Evolutionary conservation across 768 basidiomycete species (phyloP).

Genomic region (Lyophyllum semitale): DNA sequence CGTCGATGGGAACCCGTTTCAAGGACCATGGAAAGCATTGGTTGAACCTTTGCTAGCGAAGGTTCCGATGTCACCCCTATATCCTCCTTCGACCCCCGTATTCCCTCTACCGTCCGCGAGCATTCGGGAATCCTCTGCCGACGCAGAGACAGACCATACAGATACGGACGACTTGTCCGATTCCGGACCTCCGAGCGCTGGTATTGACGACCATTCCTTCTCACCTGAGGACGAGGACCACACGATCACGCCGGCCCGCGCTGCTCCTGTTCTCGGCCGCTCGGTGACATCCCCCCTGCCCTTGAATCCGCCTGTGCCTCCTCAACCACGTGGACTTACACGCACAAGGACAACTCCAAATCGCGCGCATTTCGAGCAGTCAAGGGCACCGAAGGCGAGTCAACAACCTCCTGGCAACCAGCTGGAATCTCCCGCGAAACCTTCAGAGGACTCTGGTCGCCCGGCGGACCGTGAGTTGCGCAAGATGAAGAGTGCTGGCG

Average conservation of each 20-base stretch:
- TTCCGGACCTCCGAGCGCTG: constrained; percentile 47
- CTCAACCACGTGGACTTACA: constrained; percentile 48
- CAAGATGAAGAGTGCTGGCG: constrained; percentile 87
- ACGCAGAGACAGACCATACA: constrained; percentile 44
- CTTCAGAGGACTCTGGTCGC: constrained; percentile 42
- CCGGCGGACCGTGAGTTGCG: constrained; percentile 63
- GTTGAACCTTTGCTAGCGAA: constrained; percentile 81
- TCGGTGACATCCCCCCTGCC: constrained; percentile 50
- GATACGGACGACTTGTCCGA: constrained; percentile 66
- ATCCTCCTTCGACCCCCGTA: constrained; percentile 67
- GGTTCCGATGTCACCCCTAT: constrained; percentile 57
- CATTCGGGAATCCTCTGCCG: constrained; percentile 35
- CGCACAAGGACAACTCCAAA: constrained; percentile 80
- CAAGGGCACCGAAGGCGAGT: constrained; percentile 35
- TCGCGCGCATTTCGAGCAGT: constrained; percentile 49
- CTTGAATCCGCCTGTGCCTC: constrained; percentile 24
- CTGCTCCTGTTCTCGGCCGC: constrained; percentile 49
- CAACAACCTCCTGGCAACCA: constrained; percentile 24
- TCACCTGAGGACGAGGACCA: constrained; percentile 68
- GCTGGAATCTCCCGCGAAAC: constrained; percentile 19
- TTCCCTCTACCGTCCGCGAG: constrained; percentile 53
- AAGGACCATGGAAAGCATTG: constrained; percentile 88
- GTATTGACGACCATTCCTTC: constrained; percentile 29
- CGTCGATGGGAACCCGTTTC: constrained; percentile 96
- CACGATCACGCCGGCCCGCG: constrained; percentile 69